A percentile compares a stretch with the other conserved stretches of the same genome.
phyloP scores from a whole-genome alignment of 495 filamentous ascomycete species.

The Xylaria telfairii region DNA sequence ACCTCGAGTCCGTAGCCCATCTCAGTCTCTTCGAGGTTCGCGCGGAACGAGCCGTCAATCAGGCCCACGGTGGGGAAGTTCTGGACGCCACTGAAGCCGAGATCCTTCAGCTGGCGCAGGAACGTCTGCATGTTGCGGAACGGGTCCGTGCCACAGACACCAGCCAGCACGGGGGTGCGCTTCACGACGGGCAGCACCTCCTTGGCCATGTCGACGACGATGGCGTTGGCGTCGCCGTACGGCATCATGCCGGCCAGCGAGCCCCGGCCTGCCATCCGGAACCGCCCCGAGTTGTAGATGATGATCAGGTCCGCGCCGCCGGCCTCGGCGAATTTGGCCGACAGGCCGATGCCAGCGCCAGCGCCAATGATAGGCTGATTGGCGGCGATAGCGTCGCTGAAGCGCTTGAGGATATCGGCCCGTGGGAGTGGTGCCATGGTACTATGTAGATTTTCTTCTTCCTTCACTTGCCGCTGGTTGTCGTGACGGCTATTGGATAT shows the following conservation, averaged over 20 bases:
- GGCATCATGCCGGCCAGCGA: slow-evolving; percentile 76
- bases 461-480: background rate
- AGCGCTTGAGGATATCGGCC: slow-evolving; percentile 59
- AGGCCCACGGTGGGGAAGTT: slow-evolving; percentile 78
- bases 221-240: slow-evolving; percentile 73
- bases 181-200: slow-evolving; percentile 67
- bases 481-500: background rate
- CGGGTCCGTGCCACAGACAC: slow-evolving; percentile 71
- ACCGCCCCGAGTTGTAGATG: slow-evolving; percentile 75
- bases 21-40: slow-evolving; percentile 71
- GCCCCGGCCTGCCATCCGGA: slow-evolving; percentile 74
- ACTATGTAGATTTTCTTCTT: background rate
- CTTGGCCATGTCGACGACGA: slow-evolving; percentile 69
- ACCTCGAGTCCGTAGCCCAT: slow-evolving; percentile 72
- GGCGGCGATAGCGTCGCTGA: slow-evolving; percentile 57
- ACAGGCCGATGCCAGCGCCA: slow-evolving; percentile 74
- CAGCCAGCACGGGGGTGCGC: slow-evolving; percentile 67
- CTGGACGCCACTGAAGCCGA: slow-evolving; percentile 72
- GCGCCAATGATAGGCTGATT: slow-evolving; percentile 68
- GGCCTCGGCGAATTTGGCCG: slow-evolving; percentile 71
- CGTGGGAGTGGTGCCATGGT: slow-evolving; percentile 53
- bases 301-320: slow-evolving; percentile 73
- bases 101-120: slow-evolving; percentile 58
- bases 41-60: slow-evolving; percentile 70
- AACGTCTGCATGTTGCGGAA: slow-evolving; percentile 65